Conservation (phyloP, 1,139 yeast species). For the Saccharomyces hybrid region DNA sequence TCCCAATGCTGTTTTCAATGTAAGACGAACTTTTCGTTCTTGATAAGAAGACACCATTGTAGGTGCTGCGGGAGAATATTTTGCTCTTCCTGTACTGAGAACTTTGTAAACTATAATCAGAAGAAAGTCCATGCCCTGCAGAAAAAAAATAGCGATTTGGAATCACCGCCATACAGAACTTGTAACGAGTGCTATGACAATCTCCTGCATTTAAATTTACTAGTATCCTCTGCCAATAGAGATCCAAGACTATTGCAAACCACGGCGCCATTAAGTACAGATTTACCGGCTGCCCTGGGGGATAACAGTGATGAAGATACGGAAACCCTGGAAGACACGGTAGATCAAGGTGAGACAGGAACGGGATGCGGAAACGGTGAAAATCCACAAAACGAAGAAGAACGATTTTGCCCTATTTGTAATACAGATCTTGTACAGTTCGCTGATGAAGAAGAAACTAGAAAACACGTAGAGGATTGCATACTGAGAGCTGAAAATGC, state of each 20-base stretch:
- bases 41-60: slow-evolving; percentile 86
- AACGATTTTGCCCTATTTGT: slow-evolving; percentile 48
- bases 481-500: slow-evolving; percentile 54
- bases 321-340: slow-evolving; percentile 44
- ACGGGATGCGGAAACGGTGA: slow-evolving; percentile 14
- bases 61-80: slow-evolving; percentile 38
- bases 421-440: slow-evolving; percentile 33
- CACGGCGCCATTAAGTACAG: slow-evolving; percentile 36
- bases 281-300: slow-evolving; percentile 39
- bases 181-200: slow-evolving; percentile 29
- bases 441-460: slow-evolving; percentile 43
- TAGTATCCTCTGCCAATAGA: slow-evolving; percentile 9
- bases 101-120: slow-evolving; percentile 25
- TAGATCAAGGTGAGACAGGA: neutral
- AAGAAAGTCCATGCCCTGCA: slow-evolving; percentile 58
- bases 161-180: slow-evolving; percentile 27
- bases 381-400: slow-evolving; percentile 18
- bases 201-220: slow-evolving; percentile 22
- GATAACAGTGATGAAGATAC: slow-evolving; percentile 69
- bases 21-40: slow-evolving; percentile 47
- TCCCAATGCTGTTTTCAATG: slow-evolving; percentile 60
- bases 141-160: slow-evolving; percentile 70
- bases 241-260: slow-evolving; percentile 6
- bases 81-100: slow-evolving; percentile 24
- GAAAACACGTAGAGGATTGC: slow-evolving; percentile 65